Evolutionary conservation across 139 green algal genomes (phyloP), one percentile per base, ranked within the genome.

Genomic region (Edaphochlamys debaryana): DNA sequence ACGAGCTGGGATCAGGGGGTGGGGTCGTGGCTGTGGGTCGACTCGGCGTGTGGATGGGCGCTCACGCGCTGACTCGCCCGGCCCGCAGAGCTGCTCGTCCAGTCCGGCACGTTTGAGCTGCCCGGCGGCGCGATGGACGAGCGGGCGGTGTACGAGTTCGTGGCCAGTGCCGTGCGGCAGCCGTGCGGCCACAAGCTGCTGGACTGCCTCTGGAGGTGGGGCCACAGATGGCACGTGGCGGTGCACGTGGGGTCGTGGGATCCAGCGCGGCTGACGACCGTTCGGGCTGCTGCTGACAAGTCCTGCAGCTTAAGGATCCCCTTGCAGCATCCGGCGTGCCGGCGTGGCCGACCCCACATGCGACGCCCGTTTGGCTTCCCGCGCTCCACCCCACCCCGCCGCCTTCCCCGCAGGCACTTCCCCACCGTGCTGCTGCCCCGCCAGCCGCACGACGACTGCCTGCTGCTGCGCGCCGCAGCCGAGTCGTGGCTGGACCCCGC

Each of bases 181-280:
- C 72, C 72, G 29, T 79, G 52, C 72, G 72, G 52, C 23, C 72
- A 79, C 72, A 79, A 79, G 72, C 72, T 79, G 72, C 72, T 79
- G 54, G 72, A 68, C 36, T 37, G 34, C 22, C 37, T 79, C 19
- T 79, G 72, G 72, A 60, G 72, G 72, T 79, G 72, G 34, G 72
- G 56, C 20, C 19, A n/a, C 20, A 63, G 22, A 63, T 63, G 23
- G 22, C 15, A n/a, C n/a, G n/a, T n/a, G n/a, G n/a, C n/a, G n/a
- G n/a, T n/a, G n/a, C n/a, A n/a, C n/a, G n/a, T n/a, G n/a, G n/a
- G n/a, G n/a, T n/a, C n/a, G n/a, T n/a, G n/a, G n/a, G n/a, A n/a
- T n/a, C n/a, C n/a, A n/a, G n/a, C n/a, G n/a, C n/a, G n/a, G n/a
- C n/a, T n/a, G n/a, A n/a, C n/a, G n/a, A n/a, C n/a, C n/a, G n/a